Evolutionary conservation across 768 basidiomycete species (phyloP).

Genomic region (Termitomyces titanicus): DNA sequence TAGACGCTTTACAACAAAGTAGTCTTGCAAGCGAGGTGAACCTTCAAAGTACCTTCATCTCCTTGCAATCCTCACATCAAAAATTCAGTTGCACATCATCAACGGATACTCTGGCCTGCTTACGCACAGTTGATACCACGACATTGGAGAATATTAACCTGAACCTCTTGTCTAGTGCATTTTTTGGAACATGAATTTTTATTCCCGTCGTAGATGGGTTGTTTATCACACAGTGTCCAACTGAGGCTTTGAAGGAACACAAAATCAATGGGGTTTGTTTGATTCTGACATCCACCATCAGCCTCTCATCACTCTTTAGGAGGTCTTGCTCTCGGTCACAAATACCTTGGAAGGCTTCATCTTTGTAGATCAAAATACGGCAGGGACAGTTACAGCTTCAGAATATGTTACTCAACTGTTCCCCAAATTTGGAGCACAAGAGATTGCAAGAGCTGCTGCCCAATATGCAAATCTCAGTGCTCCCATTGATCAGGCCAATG

Average conservation of each 20-base stretch:
- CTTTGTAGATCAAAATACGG: too few species aligned
- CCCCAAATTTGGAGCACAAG: constrained; percentile 27
- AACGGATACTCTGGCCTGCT: too few species aligned
- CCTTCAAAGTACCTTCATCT: background rate
- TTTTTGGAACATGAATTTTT: too few species aligned
- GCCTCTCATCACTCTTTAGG: constrained; percentile 1
- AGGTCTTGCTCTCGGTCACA: too few species aligned
- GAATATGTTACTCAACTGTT: too few species aligned
- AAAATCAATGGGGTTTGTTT: constrained; percentile 40
- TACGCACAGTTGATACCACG: constrained; percentile 23
- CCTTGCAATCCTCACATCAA: background rate
- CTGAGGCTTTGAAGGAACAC: constrained; percentile 29
- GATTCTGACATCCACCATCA: background rate
- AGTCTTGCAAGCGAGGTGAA: constrained; percentile 9
- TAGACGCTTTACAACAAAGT: too few species aligned
- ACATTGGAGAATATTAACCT: constrained; percentile 31
- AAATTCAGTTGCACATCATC: too few species aligned
- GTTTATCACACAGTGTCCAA: too few species aligned
- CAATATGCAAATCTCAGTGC: constrained; percentile 30
- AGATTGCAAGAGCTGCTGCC: constrained; percentile 21
- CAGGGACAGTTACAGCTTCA: too few species aligned
- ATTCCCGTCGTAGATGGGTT: constrained; percentile 46
- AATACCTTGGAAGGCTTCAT: too few species aligned
- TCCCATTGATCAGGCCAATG: constrained; percentile 28
- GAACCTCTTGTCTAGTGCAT: constrained; percentile 21